Percentiles rank a stretch among this genome's conserved stretches.
These are phyloP conservation scores for Rhytidiadelphus loreus DNA, from an alignment of 225 moss, liverwort and hornwort genomes.

Conservation along the genomic window DNA sequence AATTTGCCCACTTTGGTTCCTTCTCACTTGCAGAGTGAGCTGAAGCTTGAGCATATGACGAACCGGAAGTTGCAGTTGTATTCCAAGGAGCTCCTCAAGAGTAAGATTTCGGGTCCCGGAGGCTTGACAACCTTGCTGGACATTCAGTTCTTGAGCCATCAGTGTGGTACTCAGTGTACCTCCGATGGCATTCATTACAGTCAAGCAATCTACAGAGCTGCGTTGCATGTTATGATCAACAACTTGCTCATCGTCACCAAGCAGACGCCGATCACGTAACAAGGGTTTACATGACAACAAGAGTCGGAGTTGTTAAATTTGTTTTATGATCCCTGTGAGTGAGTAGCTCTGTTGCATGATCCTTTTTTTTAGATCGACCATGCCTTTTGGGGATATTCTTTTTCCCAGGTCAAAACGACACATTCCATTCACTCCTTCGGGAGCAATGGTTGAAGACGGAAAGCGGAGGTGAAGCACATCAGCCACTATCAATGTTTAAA, in stretches of 20 bases:
- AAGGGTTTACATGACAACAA: neutral
- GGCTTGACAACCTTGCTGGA: constrained; percentile 56
- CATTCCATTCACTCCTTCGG: neutral
- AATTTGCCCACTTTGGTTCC: constrained; percentile 61
- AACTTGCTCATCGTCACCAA: constrained; percentile 72
- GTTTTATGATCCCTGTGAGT: neutral
- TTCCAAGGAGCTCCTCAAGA: constrained; percentile 26
- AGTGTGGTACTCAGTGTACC: constrained; percentile 62
- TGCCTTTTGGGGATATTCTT: neutral
- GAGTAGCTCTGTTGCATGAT: neutral
- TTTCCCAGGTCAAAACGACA: neutral
- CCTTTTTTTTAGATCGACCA: neutral
- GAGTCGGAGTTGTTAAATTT: neutral
- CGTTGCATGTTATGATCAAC: constrained; percentile 82
- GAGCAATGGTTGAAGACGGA: neutral
- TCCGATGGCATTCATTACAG: constrained; percentile 86
- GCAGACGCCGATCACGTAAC: constrained; percentile 53
- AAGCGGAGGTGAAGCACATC: neutral
- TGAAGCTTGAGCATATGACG: constrained; percentile 55
- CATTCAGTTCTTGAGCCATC: constrained; percentile 41
- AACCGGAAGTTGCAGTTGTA: constrained; percentile 29
- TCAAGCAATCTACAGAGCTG: constrained; percentile 66
- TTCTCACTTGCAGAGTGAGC: constrained; percentile 44
- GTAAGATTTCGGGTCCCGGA: constrained; percentile 15
- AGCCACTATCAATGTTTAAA: neutral